phyloP scores from a whole-genome alignment of 1,139 yeast genomes.

The Yamadazyma songkhlaensis region DNA sequence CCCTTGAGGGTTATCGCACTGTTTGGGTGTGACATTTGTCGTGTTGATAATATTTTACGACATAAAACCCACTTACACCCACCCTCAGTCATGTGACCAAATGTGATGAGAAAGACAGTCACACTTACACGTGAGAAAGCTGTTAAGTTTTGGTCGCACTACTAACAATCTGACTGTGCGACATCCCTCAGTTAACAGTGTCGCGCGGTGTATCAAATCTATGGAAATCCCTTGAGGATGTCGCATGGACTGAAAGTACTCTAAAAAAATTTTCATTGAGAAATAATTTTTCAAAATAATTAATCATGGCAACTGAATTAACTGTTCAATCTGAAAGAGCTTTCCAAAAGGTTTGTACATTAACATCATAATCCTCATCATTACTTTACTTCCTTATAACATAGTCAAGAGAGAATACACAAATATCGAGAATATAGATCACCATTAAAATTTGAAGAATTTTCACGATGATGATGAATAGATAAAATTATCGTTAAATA shows the following conservation, averaged over 20 bases:
- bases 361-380: not conserved
- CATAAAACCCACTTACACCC: no score
- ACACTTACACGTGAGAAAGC: slow-evolving; percentile 2
- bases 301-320: slow-evolving; percentile 97
- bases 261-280: slow-evolving; percentile 16
- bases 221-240: not conserved
- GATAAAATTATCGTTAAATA: not conserved
- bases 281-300: slow-evolving; percentile 4
- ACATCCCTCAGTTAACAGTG: slow-evolving; percentile 1
- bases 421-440: no score
- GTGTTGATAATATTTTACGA: no score
- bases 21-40: not conserved
- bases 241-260: not conserved
- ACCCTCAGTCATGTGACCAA: no score
- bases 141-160: not conserved
- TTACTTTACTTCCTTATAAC: not conserved
- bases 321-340: slow-evolving; percentile 99
- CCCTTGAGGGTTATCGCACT: slow-evolving; percentile 1
- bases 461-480: not conserved
- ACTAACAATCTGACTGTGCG: not conserved
- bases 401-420: not conserved
- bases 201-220: not conserved
- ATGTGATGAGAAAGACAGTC: slow-evolving; percentile 1
- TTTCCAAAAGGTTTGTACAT: slow-evolving; percentile 94
- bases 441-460: not conserved